These are phyloP conservation scores for Fusarium sp. DNA, from an alignment of 2,329 filamentous ascomycete genomes.

Conservation along the genomic window DNA sequence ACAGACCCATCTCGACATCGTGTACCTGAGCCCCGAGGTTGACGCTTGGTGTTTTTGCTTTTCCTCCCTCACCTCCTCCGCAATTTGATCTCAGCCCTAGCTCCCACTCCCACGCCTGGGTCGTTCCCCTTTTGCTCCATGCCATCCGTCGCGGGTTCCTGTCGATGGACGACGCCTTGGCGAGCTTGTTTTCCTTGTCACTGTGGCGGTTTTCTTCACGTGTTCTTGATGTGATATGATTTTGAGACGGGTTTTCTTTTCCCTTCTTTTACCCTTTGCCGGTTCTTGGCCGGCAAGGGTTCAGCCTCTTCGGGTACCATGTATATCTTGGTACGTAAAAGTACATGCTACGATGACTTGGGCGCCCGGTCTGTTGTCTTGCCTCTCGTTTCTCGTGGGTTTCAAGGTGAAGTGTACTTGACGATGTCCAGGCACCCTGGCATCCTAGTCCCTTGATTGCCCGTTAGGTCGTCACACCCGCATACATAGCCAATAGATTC, in stretches of 20 bases:
- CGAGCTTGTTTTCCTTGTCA: conserved; percentile 3
- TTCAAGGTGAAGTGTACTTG: conserved; percentile 28
- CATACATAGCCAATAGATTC: conserved; percentile 27
- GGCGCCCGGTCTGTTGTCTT: conserved; percentile 1
- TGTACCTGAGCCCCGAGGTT: conserved; percentile 15
- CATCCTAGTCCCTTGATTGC: conserved; percentile 29
- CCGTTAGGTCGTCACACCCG: conserved; percentile 31
- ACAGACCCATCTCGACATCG: conserved; percentile 25
- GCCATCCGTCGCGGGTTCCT: neutral
- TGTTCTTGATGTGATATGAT: neutral
- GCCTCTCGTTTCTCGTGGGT: conserved; percentile 10
- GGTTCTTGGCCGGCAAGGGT: conserved; percentile 15
- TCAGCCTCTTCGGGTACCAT: neutral
- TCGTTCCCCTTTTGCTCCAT: neutral
- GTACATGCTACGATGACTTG: conserved; percentile 6
- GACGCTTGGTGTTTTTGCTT: conserved; percentile 21
- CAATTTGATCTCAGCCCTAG: conserved; percentile 37
- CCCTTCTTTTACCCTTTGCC: neutral
- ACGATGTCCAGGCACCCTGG: conserved; percentile 10
- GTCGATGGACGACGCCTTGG: neutral
- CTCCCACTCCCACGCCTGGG: conserved; percentile 6
- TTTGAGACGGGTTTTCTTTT: neutral
- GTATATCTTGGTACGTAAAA: conserved; percentile 25
- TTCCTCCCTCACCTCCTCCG: conserved; percentile 20
- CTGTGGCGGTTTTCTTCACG: neutral